phyloP scores from a whole-genome alignment of 768 basidiomycete species.

The Rhizopogon roseolus region DNA sequence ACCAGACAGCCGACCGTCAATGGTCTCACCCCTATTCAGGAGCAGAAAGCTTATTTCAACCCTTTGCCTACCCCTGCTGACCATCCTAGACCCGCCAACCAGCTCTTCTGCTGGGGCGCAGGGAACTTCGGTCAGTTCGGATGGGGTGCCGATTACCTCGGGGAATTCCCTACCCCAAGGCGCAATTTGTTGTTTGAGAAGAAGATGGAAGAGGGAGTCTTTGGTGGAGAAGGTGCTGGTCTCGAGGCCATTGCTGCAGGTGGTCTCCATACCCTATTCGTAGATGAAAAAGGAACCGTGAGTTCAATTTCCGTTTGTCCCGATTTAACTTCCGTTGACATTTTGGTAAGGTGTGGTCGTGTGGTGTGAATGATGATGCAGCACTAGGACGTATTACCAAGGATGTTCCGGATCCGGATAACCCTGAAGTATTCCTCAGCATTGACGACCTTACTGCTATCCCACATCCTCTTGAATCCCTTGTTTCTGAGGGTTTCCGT shows the following conservation, averaged over 20 bases:
- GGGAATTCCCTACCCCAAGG: constrained; percentile 72
- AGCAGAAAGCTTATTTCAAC: constrained; percentile 58
- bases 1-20: constrained; percentile 25
- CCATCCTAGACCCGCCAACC: constrained; percentile 57
- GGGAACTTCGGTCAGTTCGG: constrained; percentile 97
- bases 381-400: constrained; percentile 78
- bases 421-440: constrained; percentile 53
- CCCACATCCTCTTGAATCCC: constrained; percentile 62
- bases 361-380: constrained; percentile 85
- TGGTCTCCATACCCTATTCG: constrained; percentile 84
- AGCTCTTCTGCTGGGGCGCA: constrained; percentile 84
- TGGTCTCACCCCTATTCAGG: constrained; percentile 24
- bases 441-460: constrained; percentile 45
- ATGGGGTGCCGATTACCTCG: constrained; percentile 70
- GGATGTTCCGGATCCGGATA: constrained; percentile 52
- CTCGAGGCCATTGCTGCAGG: constrained; percentile 78
- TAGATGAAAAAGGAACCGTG: constrained; percentile 89
- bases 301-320: constrained; percentile 27
- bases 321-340: constrained; percentile 1
- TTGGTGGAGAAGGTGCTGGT: constrained; percentile 73
- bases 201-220: constrained; percentile 64
- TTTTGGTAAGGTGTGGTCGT: constrained; percentile 66
- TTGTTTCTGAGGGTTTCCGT: constrained; percentile 78
- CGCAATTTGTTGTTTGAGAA: constrained; percentile 74
- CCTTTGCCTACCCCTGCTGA: constrained; percentile 55